These are phyloP conservation scores for Picea glauca DNA, from an alignment of 75 land plant species.

Conservation along the genomic window DNA sequence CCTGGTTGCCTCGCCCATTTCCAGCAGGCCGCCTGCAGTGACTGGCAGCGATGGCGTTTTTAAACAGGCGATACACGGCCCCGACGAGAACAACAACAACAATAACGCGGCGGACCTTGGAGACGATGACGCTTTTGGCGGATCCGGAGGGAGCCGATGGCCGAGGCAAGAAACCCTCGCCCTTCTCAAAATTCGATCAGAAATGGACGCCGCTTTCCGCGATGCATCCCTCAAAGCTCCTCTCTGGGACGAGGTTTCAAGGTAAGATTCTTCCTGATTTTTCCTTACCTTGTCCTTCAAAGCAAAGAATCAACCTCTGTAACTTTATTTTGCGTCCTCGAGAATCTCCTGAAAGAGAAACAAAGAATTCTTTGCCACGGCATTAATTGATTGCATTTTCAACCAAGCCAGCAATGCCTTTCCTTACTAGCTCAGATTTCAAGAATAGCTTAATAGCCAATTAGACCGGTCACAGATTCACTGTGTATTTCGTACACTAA, in stretches of 20 bases:
- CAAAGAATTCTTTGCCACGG: no score
- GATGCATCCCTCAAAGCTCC: slow-evolving; percentile 25
- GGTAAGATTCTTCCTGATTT: neutral
- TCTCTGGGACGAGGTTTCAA: slow-evolving; percentile 28
- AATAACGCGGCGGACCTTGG: slow-evolving; percentile 28
- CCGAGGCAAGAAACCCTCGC: slow-evolving; percentile 21
- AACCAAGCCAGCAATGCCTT: no score
- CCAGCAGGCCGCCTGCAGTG: slow-evolving; percentile 32
- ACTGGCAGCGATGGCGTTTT: neutral
- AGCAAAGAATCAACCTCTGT: no score
- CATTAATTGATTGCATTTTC: no score
- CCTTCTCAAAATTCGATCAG: slow-evolving; percentile 21
- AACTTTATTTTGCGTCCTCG: no score
- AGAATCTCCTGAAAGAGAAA: no score
- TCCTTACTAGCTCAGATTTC: neutral
- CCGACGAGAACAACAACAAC: slow-evolving; percentile 16
- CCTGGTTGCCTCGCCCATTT: slow-evolving; percentile 43
- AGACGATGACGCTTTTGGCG: slow-evolving; percentile 20
- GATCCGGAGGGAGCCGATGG: slow-evolving; percentile 17
- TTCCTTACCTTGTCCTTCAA: no score
- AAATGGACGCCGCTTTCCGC: slow-evolving; percentile 23
- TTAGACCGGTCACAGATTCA: no score
- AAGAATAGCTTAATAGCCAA: neutral
- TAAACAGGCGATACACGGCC: slow-evolving; percentile 29
- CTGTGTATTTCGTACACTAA: no score